Evolutionary conservation across 1,284 basidiomycete genomes (phyloP), one percentile per base, ranked within the genome.

Genomic region (Taiwanofungus camphoratus): DNA sequence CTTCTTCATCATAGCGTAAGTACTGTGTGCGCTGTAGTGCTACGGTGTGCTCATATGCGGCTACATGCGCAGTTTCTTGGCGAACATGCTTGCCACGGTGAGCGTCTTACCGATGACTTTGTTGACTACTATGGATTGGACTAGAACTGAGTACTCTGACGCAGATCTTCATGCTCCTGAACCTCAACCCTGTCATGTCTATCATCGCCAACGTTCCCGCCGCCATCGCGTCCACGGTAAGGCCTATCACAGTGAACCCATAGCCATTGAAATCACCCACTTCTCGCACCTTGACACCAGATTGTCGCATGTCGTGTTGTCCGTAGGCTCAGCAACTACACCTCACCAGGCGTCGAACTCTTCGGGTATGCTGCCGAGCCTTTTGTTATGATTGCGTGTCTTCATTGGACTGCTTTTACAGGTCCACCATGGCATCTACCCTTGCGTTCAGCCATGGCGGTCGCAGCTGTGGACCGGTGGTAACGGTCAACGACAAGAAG

Each of bases 121-220:
- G n/a, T n/a, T n/a, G n/a, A n/a, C n/a, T n/a, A n/a, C n/a, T n/a
- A n/a, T n/a, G n/a, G n/a, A n/a, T n/a, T n/a, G n/a, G n/a, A n/a
- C n/a, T n/a, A n/a, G n/a, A n/a, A n/a, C n/a, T n/a, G n/a, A n/a
- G n/a, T n/a, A n/a, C n/a, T n/a, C n/a, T n/a, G n/a, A n/a, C n/a
- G n/a, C n/a, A 80, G 78, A 67, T 76, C 35, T 85, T 87, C 60
- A 85, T 86, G 82, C 58, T 84, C 20, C 58, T 84, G 20, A 70
- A 86, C 59, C 61, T 87, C 34, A 87, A 87, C 54, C 68, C 82
- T 1, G 76, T 85, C 42, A 83, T 86, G 81, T 81, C 77, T 15
- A 78, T 86, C 58, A 82, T 86, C 45, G 79, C 75, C 22, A 85
- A 86, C 54, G 82, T 86, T 24, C 82, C 82, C 2, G 81, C 82